phyloP scores from a whole-genome alignment of 805 yeast genomes.

The Candida easanensis region DNA sequence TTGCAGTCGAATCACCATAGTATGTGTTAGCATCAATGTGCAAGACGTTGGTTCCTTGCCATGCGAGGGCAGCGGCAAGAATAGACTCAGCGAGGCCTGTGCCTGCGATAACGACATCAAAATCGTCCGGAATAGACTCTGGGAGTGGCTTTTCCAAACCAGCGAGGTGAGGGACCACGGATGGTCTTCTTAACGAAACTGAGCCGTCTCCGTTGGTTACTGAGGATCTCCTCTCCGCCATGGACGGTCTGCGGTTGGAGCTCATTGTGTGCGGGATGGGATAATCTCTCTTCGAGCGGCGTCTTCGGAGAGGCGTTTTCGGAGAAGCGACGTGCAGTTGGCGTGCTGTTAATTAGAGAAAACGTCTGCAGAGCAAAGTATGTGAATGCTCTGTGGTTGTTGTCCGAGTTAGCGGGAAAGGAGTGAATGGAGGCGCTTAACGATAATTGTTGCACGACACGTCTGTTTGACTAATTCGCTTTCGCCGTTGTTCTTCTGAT shows the following conservation, averaged over 20 bases:
- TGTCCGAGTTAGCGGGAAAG: no score
- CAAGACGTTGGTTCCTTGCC: conserved; percentile 96
- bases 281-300: no score
- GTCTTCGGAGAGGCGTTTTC: not conserved
- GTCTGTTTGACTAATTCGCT: no score
- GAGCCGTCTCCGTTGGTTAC: conserved; percentile 28
- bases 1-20: conserved; percentile 88
- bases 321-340: no score
- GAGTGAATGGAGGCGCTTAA: no score
- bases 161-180: conserved; percentile 63
- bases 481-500: not conserved
- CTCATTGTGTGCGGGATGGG: conserved; percentile 10
- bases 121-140: conserved; percentile 57
- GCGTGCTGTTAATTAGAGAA: no score
- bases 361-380: no score
- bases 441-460: no score
- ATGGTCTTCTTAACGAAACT: conserved; percentile 24
- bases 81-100: conserved; percentile 89
- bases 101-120: conserved; percentile 89
- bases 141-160: conserved; percentile 77
- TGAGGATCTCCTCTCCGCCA: conserved; percentile 67
- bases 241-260: conserved; percentile 53
- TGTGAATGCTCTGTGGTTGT: no score
- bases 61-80: conserved; percentile 88
- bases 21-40: conserved; percentile 83